These are phyloP conservation scores for Apiotrichum veenhuisii DNA, from an alignment of 1,284 basidiomycete species.

Conservation along the genomic window DNA sequence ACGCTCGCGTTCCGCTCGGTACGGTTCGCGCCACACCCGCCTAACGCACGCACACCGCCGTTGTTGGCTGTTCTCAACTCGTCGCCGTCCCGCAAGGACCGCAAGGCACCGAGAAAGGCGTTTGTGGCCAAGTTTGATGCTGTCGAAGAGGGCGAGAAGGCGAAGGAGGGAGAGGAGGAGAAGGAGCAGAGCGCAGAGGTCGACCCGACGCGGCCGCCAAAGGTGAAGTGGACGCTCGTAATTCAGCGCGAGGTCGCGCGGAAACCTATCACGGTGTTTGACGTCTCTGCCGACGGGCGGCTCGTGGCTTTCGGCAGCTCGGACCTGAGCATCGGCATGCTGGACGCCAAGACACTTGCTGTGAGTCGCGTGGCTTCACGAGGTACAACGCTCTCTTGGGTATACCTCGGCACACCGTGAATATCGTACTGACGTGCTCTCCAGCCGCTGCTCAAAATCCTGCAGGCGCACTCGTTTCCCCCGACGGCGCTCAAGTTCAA, in stretches of 20 bases:
- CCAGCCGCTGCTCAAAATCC: constrained; percentile 78
- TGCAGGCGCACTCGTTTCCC: constrained; percentile 93
- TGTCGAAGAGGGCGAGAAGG: constrained; percentile 44
- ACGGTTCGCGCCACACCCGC: constrained; percentile 55
- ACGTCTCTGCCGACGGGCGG: constrained; percentile 81
- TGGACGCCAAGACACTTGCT: constrained; percentile 73
- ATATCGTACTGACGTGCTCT: not conserved
- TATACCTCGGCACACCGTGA: too few species aligned
- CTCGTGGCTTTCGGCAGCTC: constrained; percentile 82
- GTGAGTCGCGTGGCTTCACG: constrained; percentile 64
- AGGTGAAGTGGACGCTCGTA: constrained; percentile 46
- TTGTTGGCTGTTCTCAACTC: constrained; percentile 65
- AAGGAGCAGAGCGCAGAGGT: constrained; percentile 12
- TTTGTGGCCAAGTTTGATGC: constrained; percentile 40
- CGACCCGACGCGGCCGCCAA: not conserved
- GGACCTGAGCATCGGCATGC: constrained; percentile 76
- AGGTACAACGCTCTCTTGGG: too few species aligned
- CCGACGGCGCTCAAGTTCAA: constrained; percentile 86
- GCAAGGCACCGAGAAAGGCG: constrained; percentile 32
- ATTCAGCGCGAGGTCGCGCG: constrained; percentile 58
- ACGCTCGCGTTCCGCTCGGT: constrained; percentile 67
- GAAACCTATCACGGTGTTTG: constrained; percentile 77
- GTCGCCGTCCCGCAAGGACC: constrained; percentile 27
- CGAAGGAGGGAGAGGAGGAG: constrained; percentile 3
- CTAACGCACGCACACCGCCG: not conserved